A percentile compares a stretch with the other conserved stretches of the same genome.
Conservation (phyloP, 1,139 yeast genomes). For the Magnusiomyces sp. region DNA sequence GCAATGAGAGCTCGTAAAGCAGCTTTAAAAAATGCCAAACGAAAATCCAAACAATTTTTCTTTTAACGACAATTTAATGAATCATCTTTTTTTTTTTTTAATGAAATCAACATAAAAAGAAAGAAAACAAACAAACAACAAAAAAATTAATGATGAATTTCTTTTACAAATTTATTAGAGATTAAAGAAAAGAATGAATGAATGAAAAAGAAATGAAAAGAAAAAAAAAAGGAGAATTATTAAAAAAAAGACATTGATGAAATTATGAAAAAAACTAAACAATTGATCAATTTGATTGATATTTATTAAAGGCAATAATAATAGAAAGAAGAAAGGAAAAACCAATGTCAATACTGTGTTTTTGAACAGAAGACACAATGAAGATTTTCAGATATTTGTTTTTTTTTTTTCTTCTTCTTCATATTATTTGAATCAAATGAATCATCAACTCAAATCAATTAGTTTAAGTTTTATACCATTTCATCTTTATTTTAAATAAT, state of each 20-base stretch:
- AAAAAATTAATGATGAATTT: neutral
- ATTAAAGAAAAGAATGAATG: conserved; percentile 1
- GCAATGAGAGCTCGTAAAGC: conserved; percentile 5
- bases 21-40: conserved; percentile 7
- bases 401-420: neutral
- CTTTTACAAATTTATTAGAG: neutral
- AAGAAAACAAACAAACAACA: neutral
- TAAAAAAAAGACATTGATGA: too few relatives aligned
- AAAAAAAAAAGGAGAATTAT: neutral
- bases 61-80: too few relatives aligned
- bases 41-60: conserved; percentile 4
- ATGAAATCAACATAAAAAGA: too few relatives aligned
- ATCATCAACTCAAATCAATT: neutral
- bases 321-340: neutral
- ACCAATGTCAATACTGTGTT: neutral
- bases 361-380: neutral
- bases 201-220: neutral
- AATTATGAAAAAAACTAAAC: neutral
- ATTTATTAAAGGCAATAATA: too few relatives aligned
- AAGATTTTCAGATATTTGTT: neutral
- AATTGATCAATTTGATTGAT: neutral
- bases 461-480: neutral
- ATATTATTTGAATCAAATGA: neutral
- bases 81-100: neutral
- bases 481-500: too few relatives aligned